phyloP scores from a whole-genome alignment of 2,329 filamentous ascomycete species.

The Monilinia polystroma region DNA sequence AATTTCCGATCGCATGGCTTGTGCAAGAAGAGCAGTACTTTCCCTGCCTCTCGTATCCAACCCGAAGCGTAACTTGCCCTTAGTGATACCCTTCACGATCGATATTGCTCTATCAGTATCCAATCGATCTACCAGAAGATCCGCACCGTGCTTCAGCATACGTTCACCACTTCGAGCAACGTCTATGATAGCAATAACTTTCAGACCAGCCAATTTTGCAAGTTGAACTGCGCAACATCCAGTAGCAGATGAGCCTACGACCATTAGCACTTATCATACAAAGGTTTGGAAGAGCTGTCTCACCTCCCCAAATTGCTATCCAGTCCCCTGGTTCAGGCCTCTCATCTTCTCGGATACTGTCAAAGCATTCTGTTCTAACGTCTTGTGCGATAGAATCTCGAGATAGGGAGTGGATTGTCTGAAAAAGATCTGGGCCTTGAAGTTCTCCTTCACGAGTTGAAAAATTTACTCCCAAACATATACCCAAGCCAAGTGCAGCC shows the following conservation, averaged over 20 bases:
- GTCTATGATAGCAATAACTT: slow-evolving; percentile 65
- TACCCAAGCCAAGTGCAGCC: slow-evolving; percentile 62
- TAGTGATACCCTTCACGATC: slow-evolving; percentile 60
- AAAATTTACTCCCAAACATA: slow-evolving; percentile 70
- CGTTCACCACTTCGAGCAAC: slow-evolving; percentile 62
- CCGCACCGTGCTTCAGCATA: slow-evolving; percentile 52
- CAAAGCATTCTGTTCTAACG: slow-evolving; percentile 61
- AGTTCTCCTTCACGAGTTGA: slow-evolving; percentile 44
- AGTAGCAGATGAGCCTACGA: slow-evolving; percentile 62
- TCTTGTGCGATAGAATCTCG: slow-evolving; percentile 56
- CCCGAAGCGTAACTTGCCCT: slow-evolving; percentile 60
- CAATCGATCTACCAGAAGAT: slow-evolving; percentile 68
- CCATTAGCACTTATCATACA: slow-evolving; percentile 8
- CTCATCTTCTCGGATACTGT: slow-evolving; percentile 52
- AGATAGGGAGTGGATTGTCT: slow-evolving; percentile 49
- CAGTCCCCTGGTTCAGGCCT: slow-evolving; percentile 62
- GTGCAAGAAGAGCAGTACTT: slow-evolving; percentile 54
- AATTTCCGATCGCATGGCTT: slow-evolving; percentile 29
- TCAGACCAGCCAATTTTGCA: slow-evolving; percentile 63
- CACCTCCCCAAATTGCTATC: slow-evolving; percentile 72
- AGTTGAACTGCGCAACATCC: slow-evolving; percentile 67
- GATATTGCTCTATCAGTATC: slow-evolving; percentile 63
- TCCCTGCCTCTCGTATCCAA: slow-evolving; percentile 68
- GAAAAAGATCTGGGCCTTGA: slow-evolving; percentile 56
- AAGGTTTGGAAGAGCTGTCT: slow-evolving; percentile 28